Base-by-base conservation (phyloP, 2,329 filamentous ascomycete genomes). In the Arthrinium phaeospermum region DNA sequence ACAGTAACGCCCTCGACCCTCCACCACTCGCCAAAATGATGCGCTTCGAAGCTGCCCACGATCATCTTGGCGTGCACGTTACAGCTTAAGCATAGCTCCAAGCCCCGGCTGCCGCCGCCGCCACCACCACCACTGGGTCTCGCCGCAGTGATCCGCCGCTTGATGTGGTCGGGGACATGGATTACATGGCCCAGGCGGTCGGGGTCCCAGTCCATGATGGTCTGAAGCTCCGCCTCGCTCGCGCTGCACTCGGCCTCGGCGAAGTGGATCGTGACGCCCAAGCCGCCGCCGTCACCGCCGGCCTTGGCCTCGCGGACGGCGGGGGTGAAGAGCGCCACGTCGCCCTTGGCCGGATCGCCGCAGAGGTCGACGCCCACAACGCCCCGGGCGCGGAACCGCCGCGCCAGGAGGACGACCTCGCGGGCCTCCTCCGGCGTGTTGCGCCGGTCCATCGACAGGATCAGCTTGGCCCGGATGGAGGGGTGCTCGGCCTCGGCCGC, bases 11-110 rank as follows among this genome's bases (percentile, higher is more conserved):
- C 86, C 34, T 86, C 86, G 7, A 88, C 85, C 67, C 84, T 83
- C 82, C 83, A 87, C 94, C 94, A 96, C 77, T 90, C 87, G 19
- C 91, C 91, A 81, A 96, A 95, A 83, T 96, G 94, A 81, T 96
- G 94, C 68, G 90, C 90, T 72, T 87, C 85, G 73, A 88, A 89
- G 8, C 90, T 89, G 0, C 92, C 92, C 1, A 85, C 83, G 69
- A 92, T 91, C 90, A 96, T 91, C 75, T 90, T 91, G 1, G 92
- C 92, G 75, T 92, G 89, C 1, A 96, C 93, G 77, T 96, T 96
- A 81, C 94, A 96, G 75, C 91, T 94, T 73, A 96, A 83, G 74
- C 94, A 96, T 49, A 96, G 79, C 81, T 96, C 94, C 16, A 96
- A 81, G 2, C 92, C 93, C 41, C 95, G 79, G 0, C 85, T 85